Percentiles rank a stretch among this genome's conserved stretches.
phyloP scores from a whole-genome alignment of 129 eudicot species.

The Flaveria linearis region DNA sequence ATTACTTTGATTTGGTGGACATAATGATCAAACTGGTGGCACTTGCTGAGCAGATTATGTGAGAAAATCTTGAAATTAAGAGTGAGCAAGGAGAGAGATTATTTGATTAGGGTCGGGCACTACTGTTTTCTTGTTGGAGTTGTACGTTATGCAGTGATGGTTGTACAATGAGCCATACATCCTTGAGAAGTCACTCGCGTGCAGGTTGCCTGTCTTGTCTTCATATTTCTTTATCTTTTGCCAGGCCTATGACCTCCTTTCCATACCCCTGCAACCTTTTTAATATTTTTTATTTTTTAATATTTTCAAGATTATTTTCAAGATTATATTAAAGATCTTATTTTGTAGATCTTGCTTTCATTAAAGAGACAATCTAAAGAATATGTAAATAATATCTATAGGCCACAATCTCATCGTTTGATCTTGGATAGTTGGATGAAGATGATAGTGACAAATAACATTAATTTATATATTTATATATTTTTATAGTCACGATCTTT shows the following conservation, averaged over 20 bases:
- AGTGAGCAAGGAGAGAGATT: conserved; percentile 15
- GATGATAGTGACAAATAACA: neutral
- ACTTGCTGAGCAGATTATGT: conserved; percentile 8
- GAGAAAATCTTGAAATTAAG: conserved; percentile 24
- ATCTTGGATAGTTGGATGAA: neutral
- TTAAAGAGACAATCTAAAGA: conserved; percentile 18
- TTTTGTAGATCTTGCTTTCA: neutral
- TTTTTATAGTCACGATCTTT: neutral
- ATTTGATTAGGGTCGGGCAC: conserved; percentile 45
- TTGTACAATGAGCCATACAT: conserved; percentile 25
- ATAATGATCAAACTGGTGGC: conserved; percentile 29
- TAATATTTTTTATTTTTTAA: conserved; percentile 8
- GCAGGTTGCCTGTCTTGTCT: conserved; percentile 45
- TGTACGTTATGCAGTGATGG: conserved; percentile 27
- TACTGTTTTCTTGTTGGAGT: neutral
- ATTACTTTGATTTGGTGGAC: conserved; percentile 88
- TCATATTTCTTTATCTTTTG: conserved; percentile 41
- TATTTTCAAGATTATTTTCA: neutral
- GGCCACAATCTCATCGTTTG: neutral
- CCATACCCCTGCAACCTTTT: conserved; percentile 21
- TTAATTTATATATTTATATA: neutral
- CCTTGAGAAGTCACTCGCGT: conserved; percentile 37
- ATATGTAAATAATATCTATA: neutral
- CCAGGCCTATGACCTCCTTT: conserved; percentile 36
- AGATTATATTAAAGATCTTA: conserved; percentile 1